Evolutionary conservation across 2,329 filamentous ascomycete genomes (phyloP), one percentile per base, ranked within the genome.

Genomic region (Penicillium sp.): DNA sequence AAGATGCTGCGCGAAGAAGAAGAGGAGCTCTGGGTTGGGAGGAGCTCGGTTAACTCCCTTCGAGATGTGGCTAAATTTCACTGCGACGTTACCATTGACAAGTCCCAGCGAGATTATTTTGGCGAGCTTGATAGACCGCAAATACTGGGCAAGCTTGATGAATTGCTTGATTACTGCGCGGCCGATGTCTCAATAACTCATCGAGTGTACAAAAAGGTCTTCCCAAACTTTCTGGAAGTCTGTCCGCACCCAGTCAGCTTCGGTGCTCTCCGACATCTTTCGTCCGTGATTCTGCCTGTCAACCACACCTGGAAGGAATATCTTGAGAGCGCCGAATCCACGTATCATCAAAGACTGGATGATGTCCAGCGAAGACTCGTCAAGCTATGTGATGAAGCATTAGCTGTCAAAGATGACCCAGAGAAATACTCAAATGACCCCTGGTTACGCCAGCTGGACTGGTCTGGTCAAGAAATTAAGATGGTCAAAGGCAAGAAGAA

Each of bases 171-270:
- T 73, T 99, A 99, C 77, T 99, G 95, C 74, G 95, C 95, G 13
- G 91, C 92, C 1, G 95, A 99, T 79, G 95, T 99, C 19, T 88
- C 89, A 41, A 89, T 97, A 69, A 99, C 95, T 0, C 95, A 99
- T 71, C 88, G 89, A 52, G 91, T 99, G n/a, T 99, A 94, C 78
- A 90, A 92, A 74, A 92, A 92, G 63, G 93, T 98, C 1, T 95
- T 99, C 66, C 92, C 93, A 1, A 90, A 91, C 62, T 99, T 97
- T 70, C 82, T 97, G 21, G 84, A 92, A 49, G 91, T 91, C 29
- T 99, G 95, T 73, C 95, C 95, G 0, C 96, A 99, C 77, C 95
- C 95, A 0, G 95, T 99, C 71, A 98, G 93, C 78, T 99, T 99
- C 72, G 94, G 92, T 2, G 95, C 95, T 2, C 83, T 99, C 19